phyloP scores from a whole-genome alignment of 768 basidiomycete species.

The Dictyophora rubrovolvata region DNA sequence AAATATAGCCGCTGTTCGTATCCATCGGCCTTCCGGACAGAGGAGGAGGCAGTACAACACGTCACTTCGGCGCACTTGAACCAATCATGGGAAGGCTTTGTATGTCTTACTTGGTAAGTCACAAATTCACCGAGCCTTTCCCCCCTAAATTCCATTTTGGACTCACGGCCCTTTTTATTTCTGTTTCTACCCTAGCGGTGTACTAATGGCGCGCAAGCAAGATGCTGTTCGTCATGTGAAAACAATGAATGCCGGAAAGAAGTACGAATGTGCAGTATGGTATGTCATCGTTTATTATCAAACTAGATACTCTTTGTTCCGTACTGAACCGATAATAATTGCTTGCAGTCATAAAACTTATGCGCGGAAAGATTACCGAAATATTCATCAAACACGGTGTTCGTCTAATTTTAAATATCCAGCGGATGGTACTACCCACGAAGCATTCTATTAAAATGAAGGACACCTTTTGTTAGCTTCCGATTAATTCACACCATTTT shows the following conservation, averaged over 20 bases:
- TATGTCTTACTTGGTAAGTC: neutral
- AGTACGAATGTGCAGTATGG: neutral
- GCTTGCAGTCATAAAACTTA: neutral
- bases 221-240: neutral
- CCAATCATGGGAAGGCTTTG: neutral
- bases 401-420: neutral
- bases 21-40: neutral
- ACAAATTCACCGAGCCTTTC: neutral
- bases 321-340: no score
- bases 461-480: neutral
- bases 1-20: neutral
- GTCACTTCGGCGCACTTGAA: neutral
- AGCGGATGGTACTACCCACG: neutral
- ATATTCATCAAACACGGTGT: neutral
- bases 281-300: neutral
- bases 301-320: no score
- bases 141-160: neutral
- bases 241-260: neutral
- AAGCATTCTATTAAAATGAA: neutral
- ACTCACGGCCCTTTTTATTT: neutral
- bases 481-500: neutral
- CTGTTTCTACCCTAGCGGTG: neutral
- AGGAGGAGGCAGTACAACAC: neutral
- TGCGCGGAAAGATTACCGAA: neutral
- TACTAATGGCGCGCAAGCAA: neutral